These are phyloP conservation scores for Nakazawaea wickerhamii DNA, from an alignment of 805 yeast species.

Conservation along the genomic window DNA sequence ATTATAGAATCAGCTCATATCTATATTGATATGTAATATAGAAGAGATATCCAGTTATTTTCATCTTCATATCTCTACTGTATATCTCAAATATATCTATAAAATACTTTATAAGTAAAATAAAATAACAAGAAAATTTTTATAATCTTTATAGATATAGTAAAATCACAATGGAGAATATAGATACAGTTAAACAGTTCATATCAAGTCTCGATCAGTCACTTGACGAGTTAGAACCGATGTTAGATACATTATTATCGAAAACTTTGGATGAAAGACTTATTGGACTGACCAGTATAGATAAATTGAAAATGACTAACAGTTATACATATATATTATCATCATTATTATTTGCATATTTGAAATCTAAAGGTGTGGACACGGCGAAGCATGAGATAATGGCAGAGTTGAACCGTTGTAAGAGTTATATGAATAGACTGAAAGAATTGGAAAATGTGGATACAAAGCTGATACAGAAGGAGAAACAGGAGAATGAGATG, in stretches of 20 bases:
- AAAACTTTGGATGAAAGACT: slow-evolving; percentile 35
- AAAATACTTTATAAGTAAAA: neutral
- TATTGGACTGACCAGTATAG: slow-evolving; percentile 19
- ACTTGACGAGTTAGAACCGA: slow-evolving; percentile 28
- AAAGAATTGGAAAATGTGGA: slow-evolving; percentile 31
- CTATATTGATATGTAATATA: too few species aligned
- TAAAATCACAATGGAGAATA: slow-evolving; percentile 44
- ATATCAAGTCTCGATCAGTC: slow-evolving; percentile 33
- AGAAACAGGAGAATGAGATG: slow-evolving; percentile 19
- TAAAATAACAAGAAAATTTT: neutral
- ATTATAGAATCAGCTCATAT: too few species aligned
- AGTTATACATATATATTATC: slow-evolving; percentile 45
- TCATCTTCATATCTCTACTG: too few species aligned
- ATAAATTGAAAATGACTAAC: slow-evolving; percentile 29
- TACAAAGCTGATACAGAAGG: slow-evolving; percentile 20
- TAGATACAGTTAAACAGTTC: slow-evolving; percentile 35
- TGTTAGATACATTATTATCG: slow-evolving; percentile 31
- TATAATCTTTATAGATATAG: neutral
- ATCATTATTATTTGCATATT: slow-evolving; percentile 52
- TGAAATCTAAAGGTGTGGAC: slow-evolving; percentile 54
- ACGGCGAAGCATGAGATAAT: slow-evolving; percentile 57
- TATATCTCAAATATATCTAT: too few species aligned
- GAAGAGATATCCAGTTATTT: too few species aligned
- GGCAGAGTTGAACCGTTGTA: slow-evolving; percentile 61
- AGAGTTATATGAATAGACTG: slow-evolving; percentile 58